These are phyloP conservation scores for Leishmania gerbilli DNA, from an alignment of 208 protist genomes.

Conservation along the genomic window DNA sequence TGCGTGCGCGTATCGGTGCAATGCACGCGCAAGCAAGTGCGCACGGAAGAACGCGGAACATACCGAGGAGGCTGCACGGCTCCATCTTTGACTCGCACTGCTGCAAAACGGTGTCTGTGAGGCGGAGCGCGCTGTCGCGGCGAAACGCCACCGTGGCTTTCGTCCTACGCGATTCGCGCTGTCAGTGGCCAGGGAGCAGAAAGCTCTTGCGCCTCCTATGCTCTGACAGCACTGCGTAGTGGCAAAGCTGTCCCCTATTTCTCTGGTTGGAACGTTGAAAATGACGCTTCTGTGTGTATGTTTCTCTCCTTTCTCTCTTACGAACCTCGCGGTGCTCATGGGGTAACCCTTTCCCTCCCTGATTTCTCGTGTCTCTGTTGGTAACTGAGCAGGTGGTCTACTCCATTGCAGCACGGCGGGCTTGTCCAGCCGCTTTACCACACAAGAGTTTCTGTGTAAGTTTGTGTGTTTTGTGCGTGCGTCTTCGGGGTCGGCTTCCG, in stretches of 20 bases:
- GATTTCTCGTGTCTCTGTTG: background rate
- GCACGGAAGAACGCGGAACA: background rate
- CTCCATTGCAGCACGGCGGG: background rate
- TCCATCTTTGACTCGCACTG: background rate
- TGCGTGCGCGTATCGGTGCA: background rate
- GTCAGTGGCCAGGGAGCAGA: background rate
- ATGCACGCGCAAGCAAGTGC: background rate
- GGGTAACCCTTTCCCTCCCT: background rate
- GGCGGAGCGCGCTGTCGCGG: background rate
- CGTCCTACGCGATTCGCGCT: constrained; percentile 1
- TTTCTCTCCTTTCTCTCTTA: background rate
- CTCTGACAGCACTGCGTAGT: background rate
- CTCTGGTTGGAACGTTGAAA: background rate
- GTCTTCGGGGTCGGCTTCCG: background rate
- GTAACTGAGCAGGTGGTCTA: background rate
- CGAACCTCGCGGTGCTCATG: background rate
- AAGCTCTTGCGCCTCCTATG: background rate
- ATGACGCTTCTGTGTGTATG: background rate
- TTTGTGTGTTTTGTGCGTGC: background rate
- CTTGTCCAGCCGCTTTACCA: background rate
- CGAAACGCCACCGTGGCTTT: background rate
- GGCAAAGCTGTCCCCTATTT: background rate
- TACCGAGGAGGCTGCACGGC: background rate
- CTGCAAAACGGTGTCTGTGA: background rate
- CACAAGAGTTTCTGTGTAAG: background rate